phyloP scores from a whole-genome alignment of 1,139 yeast genomes.

The Pichia inconspicua region DNA sequence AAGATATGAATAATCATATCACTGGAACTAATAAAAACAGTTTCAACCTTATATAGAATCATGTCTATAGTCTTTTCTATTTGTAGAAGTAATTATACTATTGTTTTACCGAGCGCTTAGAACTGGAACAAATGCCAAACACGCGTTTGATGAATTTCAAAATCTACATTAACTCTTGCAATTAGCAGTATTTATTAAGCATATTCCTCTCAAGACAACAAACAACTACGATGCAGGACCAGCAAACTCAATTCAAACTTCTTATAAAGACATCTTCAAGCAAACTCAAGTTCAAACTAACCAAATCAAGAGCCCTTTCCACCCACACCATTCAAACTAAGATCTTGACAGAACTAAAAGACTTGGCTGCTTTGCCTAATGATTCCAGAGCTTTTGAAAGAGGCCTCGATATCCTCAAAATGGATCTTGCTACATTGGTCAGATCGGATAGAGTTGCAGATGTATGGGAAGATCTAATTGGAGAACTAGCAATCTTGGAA shows the following conservation, averaged over 20 bases:
- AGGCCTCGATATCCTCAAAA: constrained; percentile 9
- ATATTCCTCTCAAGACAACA: too few species aligned
- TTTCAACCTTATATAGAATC: too few species aligned
- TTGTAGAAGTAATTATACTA: too few species aligned
- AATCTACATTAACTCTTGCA: too few species aligned
- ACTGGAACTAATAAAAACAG: too few species aligned
- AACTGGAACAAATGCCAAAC: too few species aligned
- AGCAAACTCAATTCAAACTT: constrained; percentile 5
- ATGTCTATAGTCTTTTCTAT: too few species aligned
- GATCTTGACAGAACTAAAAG: constrained; percentile 6
- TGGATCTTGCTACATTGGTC: constrained; percentile 11
- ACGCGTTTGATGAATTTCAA: too few species aligned
- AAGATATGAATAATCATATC: too few species aligned
- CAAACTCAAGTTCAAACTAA: constrained; percentile 11
- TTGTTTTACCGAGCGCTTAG: too few species aligned
- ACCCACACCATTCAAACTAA: constrained; percentile 6
- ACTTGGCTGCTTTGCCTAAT: constrained; percentile 2
- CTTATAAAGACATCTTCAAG: constrained; percentile 9
- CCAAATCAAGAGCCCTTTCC: constrained; percentile 11
- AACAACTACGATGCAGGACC: too few species aligned
- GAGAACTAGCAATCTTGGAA: constrained; percentile 14
- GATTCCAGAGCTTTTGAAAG: constrained; percentile 14
- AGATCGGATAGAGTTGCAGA: constrained; percentile 14
- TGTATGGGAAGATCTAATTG: constrained; percentile 17
- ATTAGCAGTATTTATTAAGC: too few species aligned